Evolutionary conservation across 2,329 filamentous ascomycete genomes (phyloP), one percentile per base, ranked within the genome.

Genomic region (Xylaria sp.): DNA sequence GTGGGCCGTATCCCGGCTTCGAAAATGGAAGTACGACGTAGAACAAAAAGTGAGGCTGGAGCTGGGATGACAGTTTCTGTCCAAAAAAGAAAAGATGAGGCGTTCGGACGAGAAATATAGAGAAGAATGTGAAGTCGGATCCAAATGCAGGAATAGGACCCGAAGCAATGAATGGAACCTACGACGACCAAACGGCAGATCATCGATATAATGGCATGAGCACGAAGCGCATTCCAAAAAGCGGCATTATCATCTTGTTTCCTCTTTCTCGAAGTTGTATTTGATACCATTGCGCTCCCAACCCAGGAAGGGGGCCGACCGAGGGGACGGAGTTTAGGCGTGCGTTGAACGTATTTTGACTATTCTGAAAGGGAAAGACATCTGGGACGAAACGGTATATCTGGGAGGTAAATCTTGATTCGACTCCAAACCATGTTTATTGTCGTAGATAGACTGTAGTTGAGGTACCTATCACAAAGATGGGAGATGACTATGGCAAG

Each of bases 1-100:
- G 88, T n/a, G 89, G 88, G 10, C 84, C 85, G 2, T 90, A 90
- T 74, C 88, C 89, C 12, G 86, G 86, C 32, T 89, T 90, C 50
- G 89, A 91, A 76, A 91, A 90, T 71, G 88, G 88, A 6, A 86
- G 84, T 68, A 72, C 75, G 37, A 74, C 72, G 67, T 70, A 71
- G 25, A 69, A 66, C 12, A 66, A 65, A 41, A n/a, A 54, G 25
- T 18, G 8, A 46, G 23, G 28, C 13, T 32, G 20, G 48, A 64
- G 20, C 6, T 6, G 18, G 25, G 18, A 52, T 25, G n/a, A 54
- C 3, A 28, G 51, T 10, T 28, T 9, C 18, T 2, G 18, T 5
- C 46, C 6, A 20, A 46, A 66, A 28, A 51, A 18, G 34, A n/a
- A 2, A 51, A 12, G n/a, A 10, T 28, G 28, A 32, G 48, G 32